A percentile compares a stretch with the other conserved stretches of the same genome.
Conservation (phyloP, 1,284 basidiomycete species). For the Papiliotrema terrestris region DNA sequence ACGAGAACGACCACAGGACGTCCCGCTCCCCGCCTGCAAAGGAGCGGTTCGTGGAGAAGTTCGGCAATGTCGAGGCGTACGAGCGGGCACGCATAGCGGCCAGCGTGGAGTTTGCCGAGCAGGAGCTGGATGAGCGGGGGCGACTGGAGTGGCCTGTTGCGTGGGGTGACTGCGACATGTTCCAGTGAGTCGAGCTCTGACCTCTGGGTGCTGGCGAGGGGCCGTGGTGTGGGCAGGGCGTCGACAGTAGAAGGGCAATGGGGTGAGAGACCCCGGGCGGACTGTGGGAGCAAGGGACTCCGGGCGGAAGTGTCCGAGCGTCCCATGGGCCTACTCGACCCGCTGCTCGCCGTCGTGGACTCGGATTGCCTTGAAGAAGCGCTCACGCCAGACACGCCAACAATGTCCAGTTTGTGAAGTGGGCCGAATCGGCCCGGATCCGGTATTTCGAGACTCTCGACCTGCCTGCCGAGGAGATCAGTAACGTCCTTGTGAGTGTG, state of each 20-base stretch:
- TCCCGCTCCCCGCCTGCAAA: constrained; percentile 14
- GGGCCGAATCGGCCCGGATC: constrained; percentile 42
- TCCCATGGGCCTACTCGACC: too few species aligned
- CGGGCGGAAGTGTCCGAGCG: too few species aligned
- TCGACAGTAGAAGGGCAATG: not conserved
- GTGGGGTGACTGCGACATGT: constrained; percentile 48
- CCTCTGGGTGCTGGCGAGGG: not conserved
- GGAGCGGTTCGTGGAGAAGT: not conserved
- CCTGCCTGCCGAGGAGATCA: constrained; percentile 22
- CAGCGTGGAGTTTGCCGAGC: constrained; percentile 16
- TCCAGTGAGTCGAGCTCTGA: constrained; percentile 29
- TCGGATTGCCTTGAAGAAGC: not conserved
- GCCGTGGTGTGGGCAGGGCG: not conserved
- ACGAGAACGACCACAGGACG: constrained; percentile 38
- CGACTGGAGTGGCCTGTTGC: constrained; percentile 43
- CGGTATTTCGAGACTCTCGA: constrained; percentile 31
- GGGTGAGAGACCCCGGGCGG: not conserved
- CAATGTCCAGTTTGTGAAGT: constrained; percentile 43
- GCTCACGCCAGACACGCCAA: constrained; percentile 39
- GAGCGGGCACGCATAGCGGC: constrained; percentile 1
- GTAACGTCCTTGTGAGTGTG: constrained; percentile 20
- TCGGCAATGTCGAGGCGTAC: constrained; percentile 1
- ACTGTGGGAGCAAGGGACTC: too few species aligned
- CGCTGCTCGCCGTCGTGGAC: not conserved
- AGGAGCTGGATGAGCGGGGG: constrained; percentile 35